Base-by-base conservation (phyloP, 306 rosid species). In the Calophaca sinica region DNA sequence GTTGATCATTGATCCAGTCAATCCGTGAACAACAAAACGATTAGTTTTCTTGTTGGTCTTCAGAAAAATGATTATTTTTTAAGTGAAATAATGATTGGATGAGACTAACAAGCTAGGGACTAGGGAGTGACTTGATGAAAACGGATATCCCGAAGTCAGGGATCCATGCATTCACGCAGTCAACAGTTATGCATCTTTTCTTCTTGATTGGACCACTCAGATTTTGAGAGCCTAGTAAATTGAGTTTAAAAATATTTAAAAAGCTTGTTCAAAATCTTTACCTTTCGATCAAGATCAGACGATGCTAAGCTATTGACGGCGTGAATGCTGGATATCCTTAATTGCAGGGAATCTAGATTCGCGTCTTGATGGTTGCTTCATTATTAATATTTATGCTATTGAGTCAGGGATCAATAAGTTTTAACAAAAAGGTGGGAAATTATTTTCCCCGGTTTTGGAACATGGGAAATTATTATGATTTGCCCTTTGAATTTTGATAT, bases 361-460 rank as follows among this genome's bases (percentile, higher is more conserved):
- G n/a, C n/a, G n/a, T n/a, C 68, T 35, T 74, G 84, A 59, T 67
- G 42, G 39, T 67, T 74, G 72, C 62, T 67, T 50, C 65, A 58
- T 68, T 58, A 80, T 68, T 31, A 70, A 39, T 50, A 20, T 49
- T 26, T 28, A 9, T 32, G 38, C 52, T 62, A 15, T 64, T 54
- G 70, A 36, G 26, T 45, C 68, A 29, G 33, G 14, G 44, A 62
- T 13, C 11, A 26, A 29, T 62, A 50, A 31, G 5, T 69, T 52
- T 41, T 54, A 52, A 41, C 60, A 62, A 3, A 49, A 31, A 76
- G 53, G 54, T 10, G 53, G 36, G 63, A 42, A 77, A 58, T 68
- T 20, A 6, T 59, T 58, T 55, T 45, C 51, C 74, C 61, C 42
- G 1, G 49, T 73, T 67, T n/a, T 67, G 10, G 38, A 65, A 3